A percentile compares a stretch with the other conserved stretches of the same genome.
Conservation (phyloP, 305 asterid species). For the Solanum hybrid region DNA sequence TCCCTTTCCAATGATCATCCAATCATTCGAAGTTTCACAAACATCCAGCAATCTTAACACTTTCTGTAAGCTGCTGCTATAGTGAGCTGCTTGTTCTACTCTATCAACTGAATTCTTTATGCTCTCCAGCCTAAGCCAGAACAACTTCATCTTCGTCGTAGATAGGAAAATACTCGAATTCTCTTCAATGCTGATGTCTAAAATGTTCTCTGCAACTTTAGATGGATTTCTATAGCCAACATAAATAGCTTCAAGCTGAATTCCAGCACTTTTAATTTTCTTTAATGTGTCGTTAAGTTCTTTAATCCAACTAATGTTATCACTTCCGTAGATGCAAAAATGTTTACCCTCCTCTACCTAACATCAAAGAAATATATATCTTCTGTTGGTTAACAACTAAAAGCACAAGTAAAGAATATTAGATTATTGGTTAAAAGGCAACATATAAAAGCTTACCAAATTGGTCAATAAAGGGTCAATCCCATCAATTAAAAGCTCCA, state of each 20-base stretch:
- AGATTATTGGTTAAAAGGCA: background rate
- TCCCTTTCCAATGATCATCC: conserved; percentile 49
- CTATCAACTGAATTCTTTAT: conserved; percentile 23
- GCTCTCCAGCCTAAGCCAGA: conserved; percentile 55
- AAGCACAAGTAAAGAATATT: background rate
- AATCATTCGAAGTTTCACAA: conserved; percentile 17
- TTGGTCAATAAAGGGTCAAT: conserved; percentile 32
- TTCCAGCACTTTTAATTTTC: conserved; percentile 24
- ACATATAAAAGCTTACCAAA: conserved; percentile 34
- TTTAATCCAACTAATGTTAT: conserved; percentile 46
- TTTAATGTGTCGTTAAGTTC: conserved; percentile 26
- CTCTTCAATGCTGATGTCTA: conserved; percentile 37
- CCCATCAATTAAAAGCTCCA: conserved; percentile 34
- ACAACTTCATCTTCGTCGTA: conserved; percentile 27
- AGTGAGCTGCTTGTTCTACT: background rate
- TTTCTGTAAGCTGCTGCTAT: conserved; percentile 14
- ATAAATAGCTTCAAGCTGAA: conserved; percentile 43
- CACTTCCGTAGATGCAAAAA: conserved; percentile 57
- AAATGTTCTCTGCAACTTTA: conserved; percentile 23
- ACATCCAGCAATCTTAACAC: conserved; percentile 25
- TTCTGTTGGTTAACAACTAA: background rate
- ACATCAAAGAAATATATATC: background rate
- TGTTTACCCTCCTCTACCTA: conserved; percentile 49
- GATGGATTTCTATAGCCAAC: conserved; percentile 52
- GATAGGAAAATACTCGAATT: conserved; percentile 27